These are phyloP conservation scores for Cytospora chrysosperma DNA, from an alignment of 2,329 filamentous ascomycete genomes.

Conservation along the genomic window DNA sequence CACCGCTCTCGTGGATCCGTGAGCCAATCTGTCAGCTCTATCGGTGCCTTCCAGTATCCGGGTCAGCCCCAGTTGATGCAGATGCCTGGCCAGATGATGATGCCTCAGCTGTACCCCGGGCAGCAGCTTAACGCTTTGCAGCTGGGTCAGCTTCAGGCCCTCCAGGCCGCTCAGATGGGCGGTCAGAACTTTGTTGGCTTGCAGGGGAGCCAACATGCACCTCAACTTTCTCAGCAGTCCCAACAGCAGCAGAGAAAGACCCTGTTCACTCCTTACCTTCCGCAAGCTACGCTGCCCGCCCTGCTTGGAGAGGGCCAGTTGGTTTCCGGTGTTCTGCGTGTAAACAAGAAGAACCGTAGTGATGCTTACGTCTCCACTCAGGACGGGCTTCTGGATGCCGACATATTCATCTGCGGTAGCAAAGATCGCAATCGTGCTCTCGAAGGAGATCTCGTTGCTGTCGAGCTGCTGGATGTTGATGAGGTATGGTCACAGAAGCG, in stretches of 20 bases:
- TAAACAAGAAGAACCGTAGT: constrained; percentile 99
- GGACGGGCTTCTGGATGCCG: constrained; percentile 84
- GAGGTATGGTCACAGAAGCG: constrained; percentile 99
- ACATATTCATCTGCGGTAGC: constrained; percentile 99
- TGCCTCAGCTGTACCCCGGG: constrained; percentile 79
- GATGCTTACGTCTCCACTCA: constrained; percentile 96
- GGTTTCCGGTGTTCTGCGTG: constrained; percentile 91
- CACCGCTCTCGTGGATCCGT: constrained; percentile 85
- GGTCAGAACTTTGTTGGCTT: constrained; percentile 71
- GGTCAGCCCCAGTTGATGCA: constrained; percentile 85
- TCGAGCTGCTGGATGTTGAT: constrained; percentile 95
- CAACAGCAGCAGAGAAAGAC: constrained; percentile 95
- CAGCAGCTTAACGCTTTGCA: constrained; percentile 88
- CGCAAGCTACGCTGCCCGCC: constrained; percentile 89
- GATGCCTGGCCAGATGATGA: constrained; percentile 81
- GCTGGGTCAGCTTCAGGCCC: constrained; percentile 83
- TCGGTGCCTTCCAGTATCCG: constrained; percentile 87
- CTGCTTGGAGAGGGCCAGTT: constrained; percentile 89
- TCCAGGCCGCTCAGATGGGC: constrained; percentile 84
- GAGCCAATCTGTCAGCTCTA: constrained; percentile 76
- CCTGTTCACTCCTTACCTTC: constrained; percentile 94
- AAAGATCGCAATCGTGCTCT: constrained; percentile 97
- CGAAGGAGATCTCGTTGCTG: constrained; percentile 91
- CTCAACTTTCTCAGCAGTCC: constrained; percentile 65
- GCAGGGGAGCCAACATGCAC: constrained; percentile 70